phyloP scores from a whole-genome alignment of 495 filamentous ascomycete genomes.

The Halenospora varia region DNA sequence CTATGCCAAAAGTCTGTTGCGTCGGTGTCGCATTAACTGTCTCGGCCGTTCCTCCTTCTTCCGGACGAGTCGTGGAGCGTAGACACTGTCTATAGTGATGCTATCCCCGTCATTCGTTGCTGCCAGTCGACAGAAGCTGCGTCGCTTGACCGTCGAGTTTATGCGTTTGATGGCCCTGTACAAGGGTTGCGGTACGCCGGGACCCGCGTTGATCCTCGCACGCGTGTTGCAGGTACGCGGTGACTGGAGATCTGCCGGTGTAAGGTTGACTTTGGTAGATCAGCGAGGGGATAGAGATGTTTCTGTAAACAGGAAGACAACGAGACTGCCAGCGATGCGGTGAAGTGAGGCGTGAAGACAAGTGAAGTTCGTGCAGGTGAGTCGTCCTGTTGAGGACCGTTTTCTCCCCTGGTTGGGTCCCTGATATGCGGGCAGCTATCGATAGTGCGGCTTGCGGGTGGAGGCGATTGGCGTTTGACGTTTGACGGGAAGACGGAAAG shows the following conservation, averaged over 20 bases:
- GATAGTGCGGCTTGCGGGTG: not conserved
- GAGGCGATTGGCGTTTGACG: not conserved
- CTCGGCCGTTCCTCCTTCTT: not conserved
- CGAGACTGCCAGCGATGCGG: not conserved
- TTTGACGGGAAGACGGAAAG: not conserved
- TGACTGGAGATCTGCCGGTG: not conserved
- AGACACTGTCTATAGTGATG: not conserved
- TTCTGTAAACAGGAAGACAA: not conserved
- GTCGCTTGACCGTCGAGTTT: not conserved
- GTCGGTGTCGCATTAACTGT: slow-evolving; percentile 1
- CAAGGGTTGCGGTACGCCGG: too few species aligned
- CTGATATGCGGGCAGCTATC: not conserved
- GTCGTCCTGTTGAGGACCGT: not conserved
- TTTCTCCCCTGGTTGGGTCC: not conserved
- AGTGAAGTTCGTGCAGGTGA: not conserved
- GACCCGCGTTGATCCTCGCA: not conserved
- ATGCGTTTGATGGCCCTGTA: not conserved
- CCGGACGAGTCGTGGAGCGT: not conserved
- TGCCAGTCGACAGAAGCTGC: not conserved
- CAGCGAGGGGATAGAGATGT: not conserved
- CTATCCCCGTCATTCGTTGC: not conserved
- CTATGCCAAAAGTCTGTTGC: not conserved
- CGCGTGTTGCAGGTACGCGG: not conserved
- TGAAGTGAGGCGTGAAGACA: not conserved
- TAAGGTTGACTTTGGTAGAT: not conserved